These are phyloP conservation scores for Tricharina praecox DNA, from an alignment of 495 filamentous ascomycete species.

Conservation along the genomic window DNA sequence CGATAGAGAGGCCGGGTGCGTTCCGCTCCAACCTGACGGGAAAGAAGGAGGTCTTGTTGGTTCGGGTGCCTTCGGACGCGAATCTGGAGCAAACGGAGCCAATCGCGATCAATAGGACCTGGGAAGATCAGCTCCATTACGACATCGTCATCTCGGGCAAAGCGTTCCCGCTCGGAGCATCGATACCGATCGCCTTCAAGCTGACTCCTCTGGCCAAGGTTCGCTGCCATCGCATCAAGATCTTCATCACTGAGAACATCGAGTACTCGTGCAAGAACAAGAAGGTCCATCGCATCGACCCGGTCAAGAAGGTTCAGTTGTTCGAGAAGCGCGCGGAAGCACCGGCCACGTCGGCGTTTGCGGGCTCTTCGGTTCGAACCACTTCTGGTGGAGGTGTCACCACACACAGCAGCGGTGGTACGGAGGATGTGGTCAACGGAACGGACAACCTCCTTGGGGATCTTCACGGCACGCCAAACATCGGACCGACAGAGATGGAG, in stretches of 20 bases:
- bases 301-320: conserved; percentile 65
- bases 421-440: conserved; percentile 32
- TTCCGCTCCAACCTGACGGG: conserved; percentile 85
- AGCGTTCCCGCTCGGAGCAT: conserved; percentile 82
- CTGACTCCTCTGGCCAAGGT: conserved; percentile 92
- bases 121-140: conserved; percentile 97
- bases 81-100: conserved; percentile 89
- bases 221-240: conserved; percentile 88
- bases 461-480: conserved; percentile 43
- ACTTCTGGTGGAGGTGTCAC: conserved; percentile 60
- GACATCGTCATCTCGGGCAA: conserved; percentile 98
- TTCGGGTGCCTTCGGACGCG: conserved; percentile 76
- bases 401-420: conserved; percentile 28
- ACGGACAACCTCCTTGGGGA: conserved; percentile 68
- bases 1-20: conserved; percentile 74
- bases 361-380: conserved; percentile 61
- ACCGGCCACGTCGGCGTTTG: conserved; percentile 57
- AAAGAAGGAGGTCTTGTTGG: conserved; percentile 64
- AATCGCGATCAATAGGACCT: conserved; percentile 89
- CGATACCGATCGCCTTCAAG: conserved; percentile 94
- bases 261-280: conserved; percentile 86
- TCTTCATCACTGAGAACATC: conserved; percentile 82
- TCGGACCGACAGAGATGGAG: conserved; percentile 91
- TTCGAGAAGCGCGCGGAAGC: conserved; percentile 84
- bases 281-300: conserved; percentile 72